Conservation (phyloP, 352 stramenopile genomes). For the Globisporangium iwayamae region DNA sequence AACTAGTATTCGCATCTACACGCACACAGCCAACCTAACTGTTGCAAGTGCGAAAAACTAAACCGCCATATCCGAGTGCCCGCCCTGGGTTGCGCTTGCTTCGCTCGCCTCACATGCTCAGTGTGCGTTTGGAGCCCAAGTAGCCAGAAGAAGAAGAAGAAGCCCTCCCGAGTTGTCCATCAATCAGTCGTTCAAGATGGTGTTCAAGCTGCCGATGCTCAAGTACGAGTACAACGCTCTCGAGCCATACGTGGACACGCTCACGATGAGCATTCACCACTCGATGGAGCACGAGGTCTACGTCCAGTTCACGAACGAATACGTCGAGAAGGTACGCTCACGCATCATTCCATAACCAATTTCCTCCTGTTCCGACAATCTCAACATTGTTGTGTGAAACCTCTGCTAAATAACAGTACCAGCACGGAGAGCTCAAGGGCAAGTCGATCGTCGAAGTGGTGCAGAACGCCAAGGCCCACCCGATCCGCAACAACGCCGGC, state of each 20-base stretch:
- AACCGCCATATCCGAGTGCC: neutral
- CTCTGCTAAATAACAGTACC: slow-evolving; percentile 14
- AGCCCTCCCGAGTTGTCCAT: too few species aligned
- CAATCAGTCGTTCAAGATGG: slow-evolving; percentile 13
- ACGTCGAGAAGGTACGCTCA: slow-evolving; percentile 35
- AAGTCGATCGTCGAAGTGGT: slow-evolving; percentile 31
- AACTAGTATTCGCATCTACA: too few species aligned
- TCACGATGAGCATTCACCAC: slow-evolving; percentile 62
- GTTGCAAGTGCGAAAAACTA: too few species aligned
- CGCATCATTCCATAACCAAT: neutral
- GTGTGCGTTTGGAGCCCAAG: slow-evolving; percentile 1
- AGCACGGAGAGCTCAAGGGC: slow-evolving; percentile 31
- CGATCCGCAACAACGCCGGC: slow-evolving; percentile 27
- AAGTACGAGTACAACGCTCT: slow-evolving; percentile 53
- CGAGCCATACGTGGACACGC: slow-evolving; percentile 45
- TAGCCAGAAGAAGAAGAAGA: neutral
- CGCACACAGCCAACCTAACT: too few species aligned
- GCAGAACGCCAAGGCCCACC: slow-evolving; percentile 25
- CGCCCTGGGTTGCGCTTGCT: neutral
- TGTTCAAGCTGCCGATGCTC: slow-evolving; percentile 41
- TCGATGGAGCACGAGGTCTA: slow-evolving; percentile 46
- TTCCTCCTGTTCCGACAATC: neutral
- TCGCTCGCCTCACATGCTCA: neutral
- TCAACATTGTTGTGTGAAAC: neutral
- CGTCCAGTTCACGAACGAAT: slow-evolving; percentile 34